Base-by-base conservation (phyloP, 2,329 filamentous ascomycete genomes). In the Alternaria conjuncta region DNA sequence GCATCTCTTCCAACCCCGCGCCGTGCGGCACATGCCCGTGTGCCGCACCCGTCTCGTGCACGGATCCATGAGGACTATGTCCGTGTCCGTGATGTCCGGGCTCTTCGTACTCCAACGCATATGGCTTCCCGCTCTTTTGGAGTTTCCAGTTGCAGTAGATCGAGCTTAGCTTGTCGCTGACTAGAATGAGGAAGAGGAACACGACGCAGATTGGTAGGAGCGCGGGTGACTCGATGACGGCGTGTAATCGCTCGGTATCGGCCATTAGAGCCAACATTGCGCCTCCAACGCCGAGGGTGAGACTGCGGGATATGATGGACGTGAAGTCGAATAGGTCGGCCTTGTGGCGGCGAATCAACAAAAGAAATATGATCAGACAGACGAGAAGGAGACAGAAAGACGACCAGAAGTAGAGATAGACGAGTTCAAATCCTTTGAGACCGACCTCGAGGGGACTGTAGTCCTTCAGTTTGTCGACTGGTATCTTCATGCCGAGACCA, bases 271-370 rank as follows among this genome's bases (percentile, higher is more conserved):
- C 76, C n/a, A 81, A 63, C 59, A 81, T 65, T 0, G 69, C 65
- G 7, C 58, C 68, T 18, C 80, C 75, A 15, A 75, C 69, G 5
- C 65, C 64, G 2, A 78, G 64, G 2, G 75, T 70, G 10, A 75
- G 54, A 28, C 73, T 61, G 20, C 78, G 76, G 11, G 72, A 53
- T 32, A 77, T 72, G 55, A 82, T 68, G 21, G 78, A 78, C 15
- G 79, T 75, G 60, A 73, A 78, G 66, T 82, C 81, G 69, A 79
- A 82, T 13, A 78, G 56, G 61, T 82, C 80, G 59, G 74, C 73
- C 50, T 77, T 79, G 67, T 80, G 75, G n/a, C 74, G 70, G 8
- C 79, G 75, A 65, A 82, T 81, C 12, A 82, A 72, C 65, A 81
- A 67, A 7, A 80, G 75, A 67, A 82, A 82, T 44, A 75, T 47